These are phyloP conservation scores for Penicillium sp. DNA, from an alignment of 2,329 filamentous ascomycete species.

Conservation along the genomic window DNA sequence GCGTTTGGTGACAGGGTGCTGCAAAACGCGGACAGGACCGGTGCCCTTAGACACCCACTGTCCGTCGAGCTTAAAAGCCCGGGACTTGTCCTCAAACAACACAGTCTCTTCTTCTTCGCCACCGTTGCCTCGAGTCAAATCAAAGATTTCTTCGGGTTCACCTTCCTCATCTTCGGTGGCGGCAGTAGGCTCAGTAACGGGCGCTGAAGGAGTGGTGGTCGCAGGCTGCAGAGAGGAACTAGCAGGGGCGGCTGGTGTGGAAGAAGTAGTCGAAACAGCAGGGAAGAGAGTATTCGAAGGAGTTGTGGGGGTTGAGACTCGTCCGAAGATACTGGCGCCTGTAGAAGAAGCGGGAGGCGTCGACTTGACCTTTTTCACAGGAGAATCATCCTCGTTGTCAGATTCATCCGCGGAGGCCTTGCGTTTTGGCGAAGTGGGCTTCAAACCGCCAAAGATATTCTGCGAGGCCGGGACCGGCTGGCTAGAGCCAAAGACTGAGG, in stretches of 20 bases:
- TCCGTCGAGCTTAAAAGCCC: slow-evolving; percentile 61
- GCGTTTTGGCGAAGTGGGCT: slow-evolving; percentile 21
- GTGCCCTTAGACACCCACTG: slow-evolving; percentile 70
- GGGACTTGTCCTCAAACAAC: slow-evolving; percentile 68
- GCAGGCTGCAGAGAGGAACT: slow-evolving; percentile 21
- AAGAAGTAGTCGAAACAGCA: slow-evolving; percentile 8
- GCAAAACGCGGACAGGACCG: slow-evolving; percentile 69
- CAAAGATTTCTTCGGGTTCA: slow-evolving; percentile 55
- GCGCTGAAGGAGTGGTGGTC: slow-evolving; percentile 25
- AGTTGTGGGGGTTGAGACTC: slow-evolving; percentile 22
- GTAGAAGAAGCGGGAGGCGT: slow-evolving; percentile 21
- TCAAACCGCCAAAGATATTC: slow-evolving; percentile 41
- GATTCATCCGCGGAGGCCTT: slow-evolving; percentile 18
- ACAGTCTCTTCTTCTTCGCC: slow-evolving; percentile 72
- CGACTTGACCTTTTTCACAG: slow-evolving; percentile 24
- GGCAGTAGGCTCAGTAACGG: slow-evolving; percentile 29
- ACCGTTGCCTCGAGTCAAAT: slow-evolving; percentile 64
- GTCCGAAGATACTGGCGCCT: slow-evolving; percentile 39
- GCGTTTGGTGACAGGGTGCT: slow-evolving; percentile 67
- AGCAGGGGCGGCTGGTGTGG: slow-evolving; percentile 27
- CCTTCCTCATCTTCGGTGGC: slow-evolving; percentile 43
- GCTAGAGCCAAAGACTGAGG: slow-evolving; percentile 31
- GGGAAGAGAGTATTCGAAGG: neutral
- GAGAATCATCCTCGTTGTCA: slow-evolving; percentile 27
- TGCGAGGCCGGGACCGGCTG: slow-evolving; percentile 30